These are phyloP conservation scores for Starmera amethionina DNA, from an alignment of 805 yeast species.

Conservation along the genomic window DNA sequence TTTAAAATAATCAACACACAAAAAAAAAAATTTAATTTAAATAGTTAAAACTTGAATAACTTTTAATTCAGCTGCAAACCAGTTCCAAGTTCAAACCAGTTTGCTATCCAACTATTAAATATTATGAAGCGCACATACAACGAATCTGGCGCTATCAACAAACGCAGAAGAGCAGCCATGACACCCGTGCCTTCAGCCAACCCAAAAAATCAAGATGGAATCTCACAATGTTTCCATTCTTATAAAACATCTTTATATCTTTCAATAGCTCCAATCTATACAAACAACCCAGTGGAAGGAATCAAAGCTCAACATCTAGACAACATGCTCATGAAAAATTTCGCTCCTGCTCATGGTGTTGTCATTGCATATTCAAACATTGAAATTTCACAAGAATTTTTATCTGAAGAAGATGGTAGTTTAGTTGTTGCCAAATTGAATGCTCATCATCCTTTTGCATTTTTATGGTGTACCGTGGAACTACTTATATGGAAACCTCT, in stretches of 20 bases:
- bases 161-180: conserved; percentile 4
- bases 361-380: conserved; percentile 72
- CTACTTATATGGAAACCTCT: conserved; percentile 85
- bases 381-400: conserved; percentile 33
- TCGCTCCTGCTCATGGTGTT: conserved; percentile 65
- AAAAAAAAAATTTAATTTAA: too few relatives aligned
- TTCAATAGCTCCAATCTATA: conserved; percentile 79
- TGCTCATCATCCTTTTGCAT: conserved; percentile 78
- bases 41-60: too few relatives aligned
- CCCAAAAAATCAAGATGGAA: conserved; percentile 30
- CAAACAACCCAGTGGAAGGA: conserved; percentile 64
- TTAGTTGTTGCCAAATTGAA: conserved; percentile 49
- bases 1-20: too few relatives aligned
- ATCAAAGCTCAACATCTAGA: conserved; percentile 83
- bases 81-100: too few relatives aligned
- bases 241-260: conserved; percentile 59
- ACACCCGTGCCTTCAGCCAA: conserved; percentile 24
- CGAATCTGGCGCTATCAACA: neutral
- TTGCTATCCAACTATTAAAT: too few relatives aligned
- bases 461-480: conserved; percentile 78
- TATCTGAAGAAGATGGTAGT: conserved; percentile 26
- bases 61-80: too few relatives aligned
- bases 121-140: too few relatives aligned
- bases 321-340: conserved; percentile 79
- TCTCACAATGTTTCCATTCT: conserved; percentile 61